phyloP scores from a whole-genome alignment of 1,284 basidiomycete species.

The Entoloma clypeatum region DNA sequence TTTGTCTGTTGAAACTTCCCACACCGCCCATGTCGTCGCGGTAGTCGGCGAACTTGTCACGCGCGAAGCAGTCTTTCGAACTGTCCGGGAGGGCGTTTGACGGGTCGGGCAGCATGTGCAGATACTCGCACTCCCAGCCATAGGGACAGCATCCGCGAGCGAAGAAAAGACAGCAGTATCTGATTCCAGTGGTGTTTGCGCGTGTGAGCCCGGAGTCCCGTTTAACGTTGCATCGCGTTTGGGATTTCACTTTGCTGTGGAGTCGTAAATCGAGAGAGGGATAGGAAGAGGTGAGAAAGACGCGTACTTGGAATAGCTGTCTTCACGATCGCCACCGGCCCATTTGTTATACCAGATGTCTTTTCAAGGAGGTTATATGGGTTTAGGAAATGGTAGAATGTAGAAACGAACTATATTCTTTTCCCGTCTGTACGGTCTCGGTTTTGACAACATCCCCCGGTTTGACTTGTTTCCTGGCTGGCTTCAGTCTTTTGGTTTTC shows the following conservation, averaged over 20 bases:
- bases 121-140: conserved; percentile 95
- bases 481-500: conserved; percentile 61
- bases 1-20: conserved; percentile 91
- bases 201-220: conserved; percentile 91
- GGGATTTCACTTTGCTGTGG: conserved; percentile 86
- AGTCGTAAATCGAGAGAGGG: conserved; percentile 1
- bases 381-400: neutral
- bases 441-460: conserved; percentile 86
- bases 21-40: conserved; percentile 99
- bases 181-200: conserved; percentile 86
- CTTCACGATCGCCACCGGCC: conserved; percentile 93
- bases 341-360: conserved; percentile 99
- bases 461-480: conserved; percentile 88
- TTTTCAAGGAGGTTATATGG: conserved; percentile 30
- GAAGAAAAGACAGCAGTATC: conserved; percentile 95
- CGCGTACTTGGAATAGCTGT: conserved; percentile 85
- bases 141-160: conserved; percentile 96
- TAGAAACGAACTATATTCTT: conserved; percentile 82
- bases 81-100: conserved; percentile 75
- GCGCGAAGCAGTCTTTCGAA: conserved; percentile 94
- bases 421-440: conserved; percentile 86
- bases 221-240: conserved; percentile 87
- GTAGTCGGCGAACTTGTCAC: conserved; percentile 97
- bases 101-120: conserved; percentile 82
- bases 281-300: conserved; percentile 2